These are phyloP conservation scores for Senna tora DNA, from an alignment of 306 rosid species.

Conservation along the genomic window DNA sequence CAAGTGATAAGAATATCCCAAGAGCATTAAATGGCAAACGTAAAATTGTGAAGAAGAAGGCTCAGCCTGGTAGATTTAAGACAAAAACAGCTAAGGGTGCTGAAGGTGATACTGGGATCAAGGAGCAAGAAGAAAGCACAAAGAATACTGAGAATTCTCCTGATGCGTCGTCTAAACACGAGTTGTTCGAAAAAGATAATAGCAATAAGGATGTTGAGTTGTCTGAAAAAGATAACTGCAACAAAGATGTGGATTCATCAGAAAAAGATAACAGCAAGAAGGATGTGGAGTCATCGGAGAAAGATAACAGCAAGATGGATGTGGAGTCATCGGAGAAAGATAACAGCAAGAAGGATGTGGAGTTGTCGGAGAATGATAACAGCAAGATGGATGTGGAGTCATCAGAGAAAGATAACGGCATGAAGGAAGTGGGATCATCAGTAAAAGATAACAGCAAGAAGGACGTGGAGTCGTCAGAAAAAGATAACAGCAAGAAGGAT, in stretches of 20 bases:
- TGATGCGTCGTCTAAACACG: neutral
- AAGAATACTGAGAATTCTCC: conserved; percentile 24
- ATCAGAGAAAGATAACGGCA: neutral
- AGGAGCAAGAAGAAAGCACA: neutral
- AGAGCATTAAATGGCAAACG: neutral
- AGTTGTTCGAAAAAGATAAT: too few relatives aligned
- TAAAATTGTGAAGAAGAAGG: conserved; percentile 37
- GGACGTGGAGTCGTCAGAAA: neutral
- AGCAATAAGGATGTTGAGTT: too few relatives aligned
- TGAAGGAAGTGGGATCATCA: neutral
- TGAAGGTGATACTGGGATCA: neutral
- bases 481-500: too few relatives aligned
- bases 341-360: neutral
- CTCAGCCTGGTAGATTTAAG: conserved; percentile 41
- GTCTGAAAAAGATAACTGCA: too few relatives aligned
- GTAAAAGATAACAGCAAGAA: neutral
- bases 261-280: too few relatives aligned
- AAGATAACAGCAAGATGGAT: too few relatives aligned
- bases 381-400: neutral
- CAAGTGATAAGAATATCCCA: neutral
- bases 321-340: neutral
- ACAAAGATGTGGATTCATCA: too few relatives aligned
- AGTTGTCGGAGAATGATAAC: neutral
- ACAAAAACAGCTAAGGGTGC: neutral
- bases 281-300: too few relatives aligned